Evolutionary conservation across 257 asterid species (phyloP), one percentile per base, ranked within the genome.

Genomic region (Nicotiana attenuata): DNA sequence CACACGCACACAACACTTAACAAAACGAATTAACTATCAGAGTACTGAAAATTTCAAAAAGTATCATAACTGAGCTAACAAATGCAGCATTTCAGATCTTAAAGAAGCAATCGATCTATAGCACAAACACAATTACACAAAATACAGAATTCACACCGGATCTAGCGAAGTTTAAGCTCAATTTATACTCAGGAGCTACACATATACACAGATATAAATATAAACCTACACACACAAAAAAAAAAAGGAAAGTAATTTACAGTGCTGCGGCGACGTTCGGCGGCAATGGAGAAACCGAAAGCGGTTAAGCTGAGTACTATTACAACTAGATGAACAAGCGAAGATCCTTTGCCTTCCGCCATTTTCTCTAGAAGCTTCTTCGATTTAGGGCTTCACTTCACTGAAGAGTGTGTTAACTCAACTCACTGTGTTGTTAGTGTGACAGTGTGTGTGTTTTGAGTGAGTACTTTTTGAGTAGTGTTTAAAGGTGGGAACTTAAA

Each of bases 281-380:
- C 98, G 68, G 98, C 98, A 86, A 94, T 93, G 80, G 98, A 65
- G 81, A 94, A 94, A 45, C 97, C 98, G 82, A 94, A 94, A 82
- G 98, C 98, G 29, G 87, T 85, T 86, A 94, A 92, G 91, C 98
- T 93, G 64, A 92, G 84, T 29, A 90, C 85, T 14, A 93, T 91
- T 22, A 92, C 95, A 3, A 94, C 86, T 73, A 94, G 92, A 93
- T 94, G 98, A 85, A 93, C 97, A 26, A 94, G 92, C 8, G 96
- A 84, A 50, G 97, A 94, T 76, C 98, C 97, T 86, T 88, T 91
- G 67, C 87, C 93, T 83, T 90, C 92, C 24, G 83, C 90, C 92
- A 85, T 89, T 11, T 16, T 78, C n/a, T 38, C 81, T 41, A 10
- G 16, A 68, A 68, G 29, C 77, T 63, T 66, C 77, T 63, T 66